Conservation (phyloP, 1,284 basidiomycete genomes). For the Earliella scabrosa region DNA sequence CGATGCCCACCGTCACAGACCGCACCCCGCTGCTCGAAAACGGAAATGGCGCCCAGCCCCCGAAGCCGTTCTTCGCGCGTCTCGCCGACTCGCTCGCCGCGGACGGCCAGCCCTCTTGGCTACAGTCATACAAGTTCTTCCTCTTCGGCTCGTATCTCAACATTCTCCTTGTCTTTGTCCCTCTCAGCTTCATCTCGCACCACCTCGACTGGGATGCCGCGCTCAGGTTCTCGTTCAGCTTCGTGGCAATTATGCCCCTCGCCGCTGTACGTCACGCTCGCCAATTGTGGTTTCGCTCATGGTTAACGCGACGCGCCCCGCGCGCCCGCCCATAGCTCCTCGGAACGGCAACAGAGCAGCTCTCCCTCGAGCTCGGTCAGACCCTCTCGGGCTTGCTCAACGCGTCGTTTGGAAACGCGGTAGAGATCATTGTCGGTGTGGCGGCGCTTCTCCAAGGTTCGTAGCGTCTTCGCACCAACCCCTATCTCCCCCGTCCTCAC, state of each 20-base stretch:
- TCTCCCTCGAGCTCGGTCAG: slow-evolving; percentile 79
- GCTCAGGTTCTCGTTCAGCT: slow-evolving; percentile 82
- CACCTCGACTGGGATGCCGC: slow-evolving; percentile 78
- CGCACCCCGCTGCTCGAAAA: slow-evolving; percentile 50
- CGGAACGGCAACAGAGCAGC: slow-evolving; percentile 88
- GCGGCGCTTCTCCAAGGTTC: slow-evolving; percentile 82
- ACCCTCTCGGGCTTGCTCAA: slow-evolving; percentile 88
- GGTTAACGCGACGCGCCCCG: not conserved
- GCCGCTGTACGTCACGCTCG: slow-evolving; percentile 59
- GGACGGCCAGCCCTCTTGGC: slow-evolving; percentile 65
- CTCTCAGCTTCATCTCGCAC: slow-evolving; percentile 66
- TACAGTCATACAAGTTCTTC: slow-evolving; percentile 68
- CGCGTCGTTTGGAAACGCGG: slow-evolving; percentile 82
- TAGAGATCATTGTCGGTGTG: slow-evolving; percentile 88
- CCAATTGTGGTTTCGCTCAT: slow-evolving; percentile 3
- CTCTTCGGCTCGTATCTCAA: slow-evolving; percentile 79
- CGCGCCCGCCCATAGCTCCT: slow-evolving; percentile 50
- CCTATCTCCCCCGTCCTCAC: not conserved
- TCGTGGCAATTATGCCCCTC: slow-evolving; percentile 88
- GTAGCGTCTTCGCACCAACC: not conserved
- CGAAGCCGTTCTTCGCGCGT: slow-evolving; percentile 41
- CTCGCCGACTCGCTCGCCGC: slow-evolving; percentile 51
- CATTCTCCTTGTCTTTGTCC: slow-evolving; percentile 62
- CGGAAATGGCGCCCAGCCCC: slow-evolving; percentile 34
- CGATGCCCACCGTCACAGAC: slow-evolving; percentile 33